Percentiles rank a stretch among this genome's conserved stretches.
These are phyloP conservation scores for Arthrobotrys pseudoclavata DNA, from an alignment of 2,329 filamentous ascomycete species.

Conservation along the genomic window DNA sequence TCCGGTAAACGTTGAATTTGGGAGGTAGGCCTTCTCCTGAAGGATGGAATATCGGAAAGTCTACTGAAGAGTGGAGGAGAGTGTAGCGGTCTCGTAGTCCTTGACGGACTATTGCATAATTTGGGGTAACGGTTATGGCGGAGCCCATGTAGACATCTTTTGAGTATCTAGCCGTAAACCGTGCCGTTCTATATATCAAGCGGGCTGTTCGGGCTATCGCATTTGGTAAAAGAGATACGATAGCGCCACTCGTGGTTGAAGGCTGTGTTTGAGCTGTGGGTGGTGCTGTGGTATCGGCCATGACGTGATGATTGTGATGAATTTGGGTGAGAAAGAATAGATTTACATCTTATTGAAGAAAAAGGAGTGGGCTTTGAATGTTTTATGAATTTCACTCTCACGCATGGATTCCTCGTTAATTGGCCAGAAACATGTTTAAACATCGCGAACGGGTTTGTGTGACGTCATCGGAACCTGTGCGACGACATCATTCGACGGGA, in stretches of 20 bases:
- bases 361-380: not conserved
- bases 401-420: not conserved
- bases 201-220: slow-evolving; percentile 43
- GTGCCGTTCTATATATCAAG: slow-evolving; percentile 38
- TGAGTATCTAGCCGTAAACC: slow-evolving; percentile 48
- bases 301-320: slow-evolving; percentile 5
- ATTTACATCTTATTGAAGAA: not conserved
- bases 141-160: slow-evolving; percentile 56
- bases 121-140: slow-evolving; percentile 42
- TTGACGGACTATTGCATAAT: slow-evolving; percentile 46
- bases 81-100: slow-evolving; percentile 50
- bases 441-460: slow-evolving; percentile 21
- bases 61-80: slow-evolving; percentile 46
- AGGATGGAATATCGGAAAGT: slow-evolving; percentile 55
- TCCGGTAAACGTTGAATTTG: slow-evolving; percentile 55
- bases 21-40: slow-evolving; percentile 39
- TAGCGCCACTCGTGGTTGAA: slow-evolving; percentile 15
- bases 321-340: not conserved
- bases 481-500: slow-evolving; percentile 11
- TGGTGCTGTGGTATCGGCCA: slow-evolving; percentile 36
- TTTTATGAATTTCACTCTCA: not conserved
- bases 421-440: not conserved
- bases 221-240: slow-evolving; percentile 44
- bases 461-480: slow-evolving; percentile 31
- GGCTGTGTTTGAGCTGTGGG: slow-evolving; percentile 16